Percentiles rank a stretch among this genome's conserved stretches.
These are phyloP conservation scores for Diaporthe sp. DNA, from an alignment of 2,329 filamentous ascomycete species.

Conservation along the genomic window DNA sequence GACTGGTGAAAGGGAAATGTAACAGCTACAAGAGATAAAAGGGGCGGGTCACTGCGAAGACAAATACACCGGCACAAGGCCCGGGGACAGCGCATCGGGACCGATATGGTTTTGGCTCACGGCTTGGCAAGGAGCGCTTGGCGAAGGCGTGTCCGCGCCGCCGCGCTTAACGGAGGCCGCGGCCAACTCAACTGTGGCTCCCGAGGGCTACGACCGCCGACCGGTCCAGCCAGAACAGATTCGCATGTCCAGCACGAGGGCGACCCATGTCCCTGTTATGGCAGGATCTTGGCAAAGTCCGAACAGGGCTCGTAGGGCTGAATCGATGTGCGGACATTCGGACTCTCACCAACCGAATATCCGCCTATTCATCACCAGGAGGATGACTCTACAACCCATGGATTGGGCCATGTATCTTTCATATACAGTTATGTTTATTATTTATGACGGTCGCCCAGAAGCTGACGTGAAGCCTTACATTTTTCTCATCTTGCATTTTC, in stretches of 20 bases:
- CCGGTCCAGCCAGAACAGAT: not conserved
- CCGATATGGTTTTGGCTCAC: not conserved
- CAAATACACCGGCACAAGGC: too few relatives aligned
- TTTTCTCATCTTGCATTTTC: too few relatives aligned
- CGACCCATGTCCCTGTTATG: not conserved
- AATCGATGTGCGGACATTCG: slow-evolving; percentile 60
- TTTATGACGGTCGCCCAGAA: too few relatives aligned
- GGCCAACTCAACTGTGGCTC: not conserved
- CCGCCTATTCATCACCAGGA: slow-evolving; percentile 65
- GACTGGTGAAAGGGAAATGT: not conserved
- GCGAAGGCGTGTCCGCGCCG: not conserved
- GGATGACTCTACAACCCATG: too few relatives aligned
- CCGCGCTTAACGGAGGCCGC: not conserved
- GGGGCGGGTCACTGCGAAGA: too few relatives aligned
- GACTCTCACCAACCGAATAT: not conserved
- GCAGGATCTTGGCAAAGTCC: not conserved
- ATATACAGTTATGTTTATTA: too few relatives aligned
- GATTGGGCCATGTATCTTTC: too few relatives aligned
- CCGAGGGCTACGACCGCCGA: slow-evolving; percentile 64
- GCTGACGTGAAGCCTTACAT: too few relatives aligned
- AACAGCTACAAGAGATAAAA: not conserved
- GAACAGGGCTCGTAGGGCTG: slow-evolving; percentile 61
- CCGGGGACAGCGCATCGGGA: too few relatives aligned
- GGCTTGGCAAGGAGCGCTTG: not conserved
- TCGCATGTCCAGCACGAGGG: not conserved